phyloP scores from a whole-genome alignment of 2,329 filamentous ascomycete genomes.

The Calonectria pteridis region DNA sequence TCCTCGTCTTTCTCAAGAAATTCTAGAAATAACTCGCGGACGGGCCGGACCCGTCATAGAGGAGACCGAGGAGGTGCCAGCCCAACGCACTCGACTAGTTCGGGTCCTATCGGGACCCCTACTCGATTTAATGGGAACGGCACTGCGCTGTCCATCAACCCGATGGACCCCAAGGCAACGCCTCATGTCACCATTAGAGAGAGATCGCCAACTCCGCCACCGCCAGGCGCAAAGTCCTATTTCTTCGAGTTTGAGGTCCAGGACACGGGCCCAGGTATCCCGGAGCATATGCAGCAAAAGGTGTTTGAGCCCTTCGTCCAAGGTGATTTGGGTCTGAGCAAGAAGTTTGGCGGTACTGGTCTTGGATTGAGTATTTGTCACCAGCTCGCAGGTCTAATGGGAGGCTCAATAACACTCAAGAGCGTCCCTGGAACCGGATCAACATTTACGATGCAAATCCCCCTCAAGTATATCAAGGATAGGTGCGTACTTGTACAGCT shows the following conservation, averaged over 20 bases:
- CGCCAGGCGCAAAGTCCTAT: conserved; percentile 72
- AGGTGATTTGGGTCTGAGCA: conserved; percentile 89
- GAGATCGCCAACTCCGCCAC: conserved; percentile 70
- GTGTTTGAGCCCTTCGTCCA: conserved; percentile 97
- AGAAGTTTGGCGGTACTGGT: conserved; percentile 90
- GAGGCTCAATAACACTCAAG: conserved; percentile 77
- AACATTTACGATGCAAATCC: conserved; percentile 86
- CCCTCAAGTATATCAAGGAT: conserved; percentile 80
- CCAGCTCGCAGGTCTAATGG: conserved; percentile 87
- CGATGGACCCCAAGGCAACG: conserved; percentile 67
- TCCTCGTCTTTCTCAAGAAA: conserved; percentile 65
- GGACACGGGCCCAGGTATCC: conserved; percentile 89
- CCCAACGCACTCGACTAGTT: conserved; percentile 64
- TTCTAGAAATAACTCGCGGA: conserved; percentile 58
- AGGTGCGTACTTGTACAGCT: conserved; percentile 48
- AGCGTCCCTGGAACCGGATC: conserved; percentile 82
- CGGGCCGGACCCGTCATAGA: conserved; percentile 55
- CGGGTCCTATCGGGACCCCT: conserved; percentile 50
- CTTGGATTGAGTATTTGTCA: conserved; percentile 90
- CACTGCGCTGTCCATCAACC: conserved; percentile 73
- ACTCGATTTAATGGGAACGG: conserved; percentile 50
- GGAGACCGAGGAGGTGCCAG: conserved; percentile 57
- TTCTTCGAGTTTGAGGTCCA: conserved; percentile 90
- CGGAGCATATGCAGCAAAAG: conserved; percentile 79
- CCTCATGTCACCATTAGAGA: conserved; percentile 64